These are phyloP conservation scores for Paracorniculantispora psalliotae DNA, from an alignment of 2,329 filamentous ascomycete genomes.

Conservation along the genomic window DNA sequence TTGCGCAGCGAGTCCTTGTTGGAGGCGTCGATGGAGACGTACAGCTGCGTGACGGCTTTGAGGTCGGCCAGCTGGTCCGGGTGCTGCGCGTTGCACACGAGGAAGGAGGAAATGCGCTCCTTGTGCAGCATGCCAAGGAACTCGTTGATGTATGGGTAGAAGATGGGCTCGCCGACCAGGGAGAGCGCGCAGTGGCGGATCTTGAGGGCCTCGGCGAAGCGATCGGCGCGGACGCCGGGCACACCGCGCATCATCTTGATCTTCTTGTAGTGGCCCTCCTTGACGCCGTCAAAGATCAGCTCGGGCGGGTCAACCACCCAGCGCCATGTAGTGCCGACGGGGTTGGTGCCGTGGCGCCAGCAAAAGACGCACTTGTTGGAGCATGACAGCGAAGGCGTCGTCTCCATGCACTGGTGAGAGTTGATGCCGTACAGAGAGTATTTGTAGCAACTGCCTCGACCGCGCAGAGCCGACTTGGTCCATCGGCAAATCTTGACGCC, in stretches of 20 bases:
- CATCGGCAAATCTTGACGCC: constrained; percentile 97
- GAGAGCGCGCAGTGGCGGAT: constrained; percentile 91
- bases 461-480: constrained; percentile 94
- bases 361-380: constrained; percentile 99
- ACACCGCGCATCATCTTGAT: constrained; percentile 96
- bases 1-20: constrained; percentile 82
- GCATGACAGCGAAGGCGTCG: constrained; percentile 89
- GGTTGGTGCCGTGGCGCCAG: constrained; percentile 97
- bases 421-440: constrained; percentile 96
- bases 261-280: constrained; percentile 89
- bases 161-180: constrained; percentile 95
- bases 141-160: constrained; percentile 96
- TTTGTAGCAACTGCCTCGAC: constrained; percentile 94
- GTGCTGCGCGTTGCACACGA: constrained; percentile 96
- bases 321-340: constrained; percentile 92
- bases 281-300: constrained; percentile 84
- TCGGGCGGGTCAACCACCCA: constrained; percentile 93
- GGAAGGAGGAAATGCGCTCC: constrained; percentile 85
- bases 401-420: constrained; percentile 97
- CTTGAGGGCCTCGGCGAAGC: constrained; percentile 86
- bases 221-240: constrained; percentile 84
- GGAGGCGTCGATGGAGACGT: constrained; percentile 92
- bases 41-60: constrained; percentile 85
- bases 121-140: constrained; percentile 77
- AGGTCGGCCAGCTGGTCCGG: constrained; percentile 82